Percentiles rank a stretch among this genome's conserved stretches.
Conservation (phyloP, 257 asterid genomes). For the Jasminum sambac region DNA sequence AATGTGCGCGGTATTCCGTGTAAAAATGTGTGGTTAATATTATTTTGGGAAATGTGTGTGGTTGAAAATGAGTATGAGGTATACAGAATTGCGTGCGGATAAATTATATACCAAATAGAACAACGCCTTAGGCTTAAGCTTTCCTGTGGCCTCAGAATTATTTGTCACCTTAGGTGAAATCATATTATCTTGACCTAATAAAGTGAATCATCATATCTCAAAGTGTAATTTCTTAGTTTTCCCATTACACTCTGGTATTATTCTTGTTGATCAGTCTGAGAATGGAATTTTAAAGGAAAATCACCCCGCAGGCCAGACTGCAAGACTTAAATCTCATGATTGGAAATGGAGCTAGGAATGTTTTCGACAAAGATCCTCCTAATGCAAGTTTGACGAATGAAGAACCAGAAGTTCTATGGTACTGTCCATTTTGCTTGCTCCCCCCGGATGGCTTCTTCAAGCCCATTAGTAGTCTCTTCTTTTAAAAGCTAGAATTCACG, state of each 20-base stretch:
- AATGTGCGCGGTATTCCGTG: no score
- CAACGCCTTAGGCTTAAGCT: not conserved
- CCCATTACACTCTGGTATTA: conserved; percentile 18
- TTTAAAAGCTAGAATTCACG: conserved; percentile 14
- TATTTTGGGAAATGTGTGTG: no score
- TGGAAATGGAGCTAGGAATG: conserved; percentile 54
- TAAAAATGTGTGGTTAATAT: no score
- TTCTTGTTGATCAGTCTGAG: conserved; percentile 21
- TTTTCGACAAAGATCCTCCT: conserved; percentile 48
- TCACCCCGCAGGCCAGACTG: conserved; percentile 68
- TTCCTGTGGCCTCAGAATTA: not conserved
- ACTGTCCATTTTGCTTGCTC: conserved; percentile 24
- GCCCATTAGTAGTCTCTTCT: conserved; percentile 11
- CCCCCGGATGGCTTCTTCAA: conserved; percentile 13
- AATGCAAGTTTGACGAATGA: conserved; percentile 40
- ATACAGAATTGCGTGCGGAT: no score
- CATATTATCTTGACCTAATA: not conserved
- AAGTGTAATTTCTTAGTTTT: conserved; percentile 5
- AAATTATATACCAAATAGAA: no score
- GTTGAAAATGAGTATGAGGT: no score
- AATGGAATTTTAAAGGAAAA: conserved; percentile 24
- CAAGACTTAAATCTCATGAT: conserved; percentile 63
- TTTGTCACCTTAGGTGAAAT: conserved; percentile 9
- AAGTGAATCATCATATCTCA: not conserved
- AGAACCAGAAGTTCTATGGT: conserved; percentile 66